A percentile compares a stretch with the other conserved stretches of the same genome.
phyloP scores from a whole-genome alignment of 176 grass and related monocot genomes.

The Puya raimondii region DNA sequence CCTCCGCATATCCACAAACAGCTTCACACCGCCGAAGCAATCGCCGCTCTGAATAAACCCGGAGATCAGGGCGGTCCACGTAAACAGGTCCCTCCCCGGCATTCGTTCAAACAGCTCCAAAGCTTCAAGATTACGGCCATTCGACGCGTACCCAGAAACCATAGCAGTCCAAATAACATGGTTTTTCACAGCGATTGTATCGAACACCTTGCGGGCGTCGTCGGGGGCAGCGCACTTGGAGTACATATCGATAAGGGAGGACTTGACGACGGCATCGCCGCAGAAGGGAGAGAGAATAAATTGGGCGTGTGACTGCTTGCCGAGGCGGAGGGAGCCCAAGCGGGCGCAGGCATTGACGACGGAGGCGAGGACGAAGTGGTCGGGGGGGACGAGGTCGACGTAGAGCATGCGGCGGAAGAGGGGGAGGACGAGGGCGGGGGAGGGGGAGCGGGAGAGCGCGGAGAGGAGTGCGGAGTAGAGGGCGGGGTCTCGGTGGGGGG shows the following conservation, averaged over 20 bases:
- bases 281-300: slow-evolving; percentile 35
- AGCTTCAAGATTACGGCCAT: slow-evolving; percentile 29
- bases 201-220: slow-evolving; percentile 68
- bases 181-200: slow-evolving; percentile 47
- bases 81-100: slow-evolving; percentile 43
- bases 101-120: slow-evolving; percentile 52
- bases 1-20: slow-evolving; percentile 67
- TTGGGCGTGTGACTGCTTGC: slow-evolving; percentile 60
- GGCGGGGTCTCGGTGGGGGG: slow-evolving; percentile 30
- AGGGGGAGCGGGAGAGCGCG: slow-evolving; percentile 38
- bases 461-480: slow-evolving; percentile 65
- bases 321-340: slow-evolving; percentile 38
- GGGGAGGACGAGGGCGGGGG: slow-evolving; percentile 25
- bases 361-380: slow-evolving; percentile 64
- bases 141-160: slow-evolving; percentile 55
- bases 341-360: slow-evolving; percentile 34
- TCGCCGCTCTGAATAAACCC: slow-evolving; percentile 50
- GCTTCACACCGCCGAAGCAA: slow-evolving; percentile 27
- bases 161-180: slow-evolving; percentile 63
- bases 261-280: slow-evolving; percentile 51
- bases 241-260: slow-evolving; percentile 80
- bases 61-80: slow-evolving; percentile 79
- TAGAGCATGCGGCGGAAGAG: slow-evolving; percentile 48
- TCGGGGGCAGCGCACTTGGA: slow-evolving; percentile 42
- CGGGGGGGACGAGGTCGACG: slow-evolving; percentile 34